These are phyloP conservation scores for Termitomyces bulborhizus DNA, from an alignment of 768 basidiomycete species.

Conservation along the genomic window DNA sequence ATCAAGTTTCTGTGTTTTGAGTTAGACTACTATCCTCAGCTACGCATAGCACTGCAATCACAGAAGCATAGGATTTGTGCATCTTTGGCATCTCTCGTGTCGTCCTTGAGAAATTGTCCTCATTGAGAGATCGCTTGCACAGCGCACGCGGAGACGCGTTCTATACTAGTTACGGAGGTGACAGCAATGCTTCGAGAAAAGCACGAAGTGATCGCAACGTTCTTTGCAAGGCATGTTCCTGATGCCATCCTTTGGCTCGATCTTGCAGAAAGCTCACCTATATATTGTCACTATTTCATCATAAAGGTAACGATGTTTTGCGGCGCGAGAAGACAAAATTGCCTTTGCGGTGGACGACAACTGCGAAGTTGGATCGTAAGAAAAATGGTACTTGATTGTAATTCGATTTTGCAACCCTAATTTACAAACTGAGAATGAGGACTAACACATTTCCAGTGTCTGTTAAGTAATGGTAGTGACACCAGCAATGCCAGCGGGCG, in stretches of 20 bases:
- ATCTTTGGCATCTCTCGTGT: neutral
- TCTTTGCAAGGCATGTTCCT: slow-evolving; percentile 1
- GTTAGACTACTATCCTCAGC: neutral
- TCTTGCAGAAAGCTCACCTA: neutral
- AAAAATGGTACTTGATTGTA: too few relatives aligned
- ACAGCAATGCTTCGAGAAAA: neutral
- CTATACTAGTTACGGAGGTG: neutral
- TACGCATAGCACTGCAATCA: neutral
- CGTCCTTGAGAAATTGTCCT: slow-evolving; percentile 1
- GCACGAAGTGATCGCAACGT: neutral
- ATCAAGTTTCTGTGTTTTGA: neutral
- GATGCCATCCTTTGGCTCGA: neutral
- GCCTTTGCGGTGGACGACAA: neutral
- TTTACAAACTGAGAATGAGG: neutral
- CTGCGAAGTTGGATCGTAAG: neutral
- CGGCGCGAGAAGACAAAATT: too few relatives aligned
- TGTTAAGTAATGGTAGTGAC: neutral
- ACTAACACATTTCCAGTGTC: neutral
- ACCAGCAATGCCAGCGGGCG: neutral
- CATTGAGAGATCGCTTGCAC: slow-evolving; percentile 1
- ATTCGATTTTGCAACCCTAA: neutral
- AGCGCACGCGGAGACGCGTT: neutral
- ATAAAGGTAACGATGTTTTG: neutral
- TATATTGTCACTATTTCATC: neutral
- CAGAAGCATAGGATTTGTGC: neutral